A percentile compares a stretch with the other conserved stretches of the same genome.
Conservation (phyloP, 2,329 filamentous ascomycete species). For the Diaporthe humulicola region DNA sequence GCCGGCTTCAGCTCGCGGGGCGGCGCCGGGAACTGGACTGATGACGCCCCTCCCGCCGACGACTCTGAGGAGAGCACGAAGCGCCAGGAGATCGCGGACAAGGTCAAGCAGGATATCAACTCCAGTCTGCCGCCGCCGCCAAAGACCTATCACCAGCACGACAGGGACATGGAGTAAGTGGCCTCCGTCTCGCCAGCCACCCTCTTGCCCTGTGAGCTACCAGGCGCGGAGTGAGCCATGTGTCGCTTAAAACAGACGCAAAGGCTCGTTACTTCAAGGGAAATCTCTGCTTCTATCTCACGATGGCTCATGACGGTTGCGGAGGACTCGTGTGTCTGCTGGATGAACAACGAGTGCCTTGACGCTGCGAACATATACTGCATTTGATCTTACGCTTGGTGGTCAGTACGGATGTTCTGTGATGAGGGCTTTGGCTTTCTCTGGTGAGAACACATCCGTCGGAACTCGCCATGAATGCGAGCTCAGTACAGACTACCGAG, state of each 20-base stretch:
- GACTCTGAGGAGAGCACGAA: slow-evolving; percentile 48
- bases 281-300: not conserved
- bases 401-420: not conserved
- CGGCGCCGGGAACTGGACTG: slow-evolving; percentile 69
- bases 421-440: not conserved
- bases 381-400: not conserved
- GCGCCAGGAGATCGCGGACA: slow-evolving; percentile 56
- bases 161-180: slow-evolving; percentile 43
- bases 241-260: too few species aligned
- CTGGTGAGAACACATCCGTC: not conserved
- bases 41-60: slow-evolving; percentile 43
- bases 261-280: not conserved
- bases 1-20: slow-evolving; percentile 60
- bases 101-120: slow-evolving; percentile 61
- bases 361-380: not conserved
- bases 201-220: not conserved
- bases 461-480: not conserved
- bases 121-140: slow-evolving; percentile 60
- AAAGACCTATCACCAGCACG: slow-evolving; percentile 55
- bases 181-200: not conserved
- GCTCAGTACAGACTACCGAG: not conserved
- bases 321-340: not conserved
- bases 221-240: not conserved
- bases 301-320: not conserved
- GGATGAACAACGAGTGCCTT: not conserved